Percentiles rank a stretch among this genome's conserved stretches.
Conservation (phyloP, 2,329 filamentous ascomycete species). For the Aureobasidium subglaciale region DNA sequence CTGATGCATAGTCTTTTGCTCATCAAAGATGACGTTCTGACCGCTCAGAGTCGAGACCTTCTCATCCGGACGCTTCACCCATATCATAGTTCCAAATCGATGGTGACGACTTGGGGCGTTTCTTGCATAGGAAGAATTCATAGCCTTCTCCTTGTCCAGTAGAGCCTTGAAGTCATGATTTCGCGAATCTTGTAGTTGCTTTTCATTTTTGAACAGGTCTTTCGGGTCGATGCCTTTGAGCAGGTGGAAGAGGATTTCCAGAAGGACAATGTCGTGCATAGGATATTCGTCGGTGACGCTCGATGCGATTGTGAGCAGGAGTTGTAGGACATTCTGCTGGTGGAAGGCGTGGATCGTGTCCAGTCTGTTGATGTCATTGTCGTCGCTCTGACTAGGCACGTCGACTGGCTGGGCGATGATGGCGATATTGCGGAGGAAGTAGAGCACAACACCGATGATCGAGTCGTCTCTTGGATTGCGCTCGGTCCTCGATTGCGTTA, state of each 20-base stretch:
- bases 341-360: slow-evolving; percentile 83
- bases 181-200: slow-evolving; percentile 60
- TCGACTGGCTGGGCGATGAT: slow-evolving; percentile 71
- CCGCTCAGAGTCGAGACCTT: slow-evolving; percentile 83
- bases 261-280: slow-evolving; percentile 76
- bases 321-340: slow-evolving; percentile 80
- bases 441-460: slow-evolving; percentile 83
- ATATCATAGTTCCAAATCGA: slow-evolving; percentile 94
- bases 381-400: slow-evolving; percentile 74
- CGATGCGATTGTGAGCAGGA: slow-evolving; percentile 79
- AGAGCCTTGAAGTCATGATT: slow-evolving; percentile 66
- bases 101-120: slow-evolving; percentile 82
- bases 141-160: slow-evolving; percentile 75
- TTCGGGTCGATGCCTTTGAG: slow-evolving; percentile 81
- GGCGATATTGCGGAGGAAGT: slow-evolving; percentile 81
- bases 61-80: slow-evolving; percentile 81
- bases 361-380: slow-evolving; percentile 80
- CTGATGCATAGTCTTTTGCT: slow-evolving; percentile 67
- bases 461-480: slow-evolving; percentile 75
- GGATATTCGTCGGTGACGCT: slow-evolving; percentile 93
- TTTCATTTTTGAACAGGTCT: slow-evolving; percentile 77
- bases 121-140: slow-evolving; percentile 69
- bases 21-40: slow-evolving; percentile 72
- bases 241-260: slow-evolving; percentile 88
- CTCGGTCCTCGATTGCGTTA: slow-evolving; percentile 71